These are phyloP conservation scores for Dipteronia dyeriana DNA, from an alignment of 345 rosid genomes.

Conservation along the genomic window DNA sequence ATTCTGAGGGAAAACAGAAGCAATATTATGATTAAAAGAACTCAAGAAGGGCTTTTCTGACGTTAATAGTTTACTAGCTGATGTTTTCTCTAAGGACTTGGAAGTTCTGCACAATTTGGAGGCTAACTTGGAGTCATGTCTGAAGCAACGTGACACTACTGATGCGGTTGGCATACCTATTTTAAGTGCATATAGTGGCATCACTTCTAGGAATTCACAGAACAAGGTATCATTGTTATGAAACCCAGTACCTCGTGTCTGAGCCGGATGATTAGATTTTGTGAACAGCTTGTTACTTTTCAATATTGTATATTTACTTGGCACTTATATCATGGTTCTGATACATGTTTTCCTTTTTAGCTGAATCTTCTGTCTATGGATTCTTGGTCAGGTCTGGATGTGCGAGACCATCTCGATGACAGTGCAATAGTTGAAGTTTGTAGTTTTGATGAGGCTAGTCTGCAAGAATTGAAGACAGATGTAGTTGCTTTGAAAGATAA, in stretches of 20 bases:
- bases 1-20: slow-evolving; percentile 52
- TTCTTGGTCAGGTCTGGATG: slow-evolving; percentile 39
- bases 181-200: slow-evolving; percentile 28
- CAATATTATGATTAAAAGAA: slow-evolving; percentile 47
- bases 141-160: slow-evolving; percentile 38
- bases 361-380: slow-evolving; percentile 40
- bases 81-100: slow-evolving; percentile 57
- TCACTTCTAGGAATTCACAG: slow-evolving; percentile 24
- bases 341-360: slow-evolving; percentile 41
- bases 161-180: slow-evolving; percentile 39
- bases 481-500: slow-evolving; percentile 46
- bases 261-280: slow-evolving; percentile 3
- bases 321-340: slow-evolving; percentile 19
- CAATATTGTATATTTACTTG: background rate
- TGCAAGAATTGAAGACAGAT: slow-evolving; percentile 54
- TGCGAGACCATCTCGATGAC: slow-evolving; percentile 46
- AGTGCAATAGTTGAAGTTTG: slow-evolving; percentile 39
- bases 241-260: background rate
- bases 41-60: slow-evolving; percentile 52
- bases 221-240: slow-evolving; percentile 48
- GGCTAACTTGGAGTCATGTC: slow-evolving; percentile 47
- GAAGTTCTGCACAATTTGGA: slow-evolving; percentile 65
- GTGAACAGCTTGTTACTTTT: slow-evolving; percentile 14
- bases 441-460: slow-evolving; percentile 43
- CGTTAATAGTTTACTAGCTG: slow-evolving; percentile 40